Evolutionary conservation across 345 rosid species (phyloP).

Genomic region (Microcos paniculata): DNA sequence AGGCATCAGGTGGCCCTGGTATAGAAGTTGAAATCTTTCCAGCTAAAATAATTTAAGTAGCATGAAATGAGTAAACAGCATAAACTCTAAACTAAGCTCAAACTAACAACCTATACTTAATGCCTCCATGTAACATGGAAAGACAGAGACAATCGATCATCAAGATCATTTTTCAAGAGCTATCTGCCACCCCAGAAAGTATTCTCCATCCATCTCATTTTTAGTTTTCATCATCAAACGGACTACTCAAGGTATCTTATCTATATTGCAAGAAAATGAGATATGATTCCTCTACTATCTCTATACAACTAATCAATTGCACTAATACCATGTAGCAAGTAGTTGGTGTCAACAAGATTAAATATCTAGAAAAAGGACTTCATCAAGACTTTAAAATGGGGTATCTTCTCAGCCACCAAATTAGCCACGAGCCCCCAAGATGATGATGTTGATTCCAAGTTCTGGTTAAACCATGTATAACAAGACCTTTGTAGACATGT

Average conservation of each 20-base stretch:
- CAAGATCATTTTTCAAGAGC: background rate
- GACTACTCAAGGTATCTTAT: background rate
- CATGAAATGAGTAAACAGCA: slow-evolving; percentile 3
- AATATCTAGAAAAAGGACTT: background rate
- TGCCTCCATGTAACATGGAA: background rate
- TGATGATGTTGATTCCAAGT: background rate
- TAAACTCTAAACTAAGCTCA: slow-evolving; percentile 5
- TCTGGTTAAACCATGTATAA: background rate
- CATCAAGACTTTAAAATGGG: background rate
- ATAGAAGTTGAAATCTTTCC: slow-evolving; percentile 21
- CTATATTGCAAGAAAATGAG: background rate
- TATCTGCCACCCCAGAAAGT: background rate
- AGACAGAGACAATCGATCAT: background rate
- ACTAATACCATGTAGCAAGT: background rate
- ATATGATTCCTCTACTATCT: background rate
- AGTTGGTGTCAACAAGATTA: background rate
- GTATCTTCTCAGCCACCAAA: background rate
- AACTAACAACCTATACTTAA: slow-evolving; percentile 8
- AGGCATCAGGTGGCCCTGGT: slow-evolving; percentile 30
- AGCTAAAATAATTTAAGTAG: slow-evolving; percentile 16
- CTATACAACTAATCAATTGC: background rate
- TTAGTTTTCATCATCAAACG: slow-evolving; percentile 3
- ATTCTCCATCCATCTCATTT: background rate
- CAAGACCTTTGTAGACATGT: background rate
- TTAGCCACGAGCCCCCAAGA: background rate